Evolutionary conservation across 2,329 filamentous ascomycete genomes (phyloP).

Genomic region (Colletotrichum paranaense): DNA sequence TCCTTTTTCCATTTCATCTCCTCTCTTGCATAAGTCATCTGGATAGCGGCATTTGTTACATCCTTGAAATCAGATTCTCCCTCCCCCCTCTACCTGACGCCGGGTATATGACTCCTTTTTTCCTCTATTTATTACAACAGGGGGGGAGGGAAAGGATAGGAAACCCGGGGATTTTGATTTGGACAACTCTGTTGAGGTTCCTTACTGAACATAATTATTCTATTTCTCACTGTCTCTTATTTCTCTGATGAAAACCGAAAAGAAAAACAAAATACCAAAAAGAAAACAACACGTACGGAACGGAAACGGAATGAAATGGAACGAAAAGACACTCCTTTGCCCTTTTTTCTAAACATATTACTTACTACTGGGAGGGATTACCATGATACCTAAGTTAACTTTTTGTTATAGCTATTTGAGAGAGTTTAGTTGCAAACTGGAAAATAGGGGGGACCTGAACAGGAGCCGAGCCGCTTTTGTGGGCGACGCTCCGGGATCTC

Average conservation of each 20-base stretch:
- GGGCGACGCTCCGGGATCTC: neutral
- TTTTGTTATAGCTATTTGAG: neutral
- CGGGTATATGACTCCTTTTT: slow-evolving; percentile 42
- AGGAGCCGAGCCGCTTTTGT: neutral
- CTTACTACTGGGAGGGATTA: slow-evolving; percentile 6
- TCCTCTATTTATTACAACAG: slow-evolving; percentile 33
- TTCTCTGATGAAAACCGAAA: neutral
- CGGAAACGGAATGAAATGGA: neutral
- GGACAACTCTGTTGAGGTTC: slow-evolving; percentile 10
- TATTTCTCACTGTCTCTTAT: neutral
- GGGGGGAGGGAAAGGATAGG: slow-evolving; percentile 36
- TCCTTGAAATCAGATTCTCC: slow-evolving; percentile 36
- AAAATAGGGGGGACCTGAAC: neutral
- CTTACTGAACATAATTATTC: neutral
- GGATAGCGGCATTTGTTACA: slow-evolving; percentile 36
- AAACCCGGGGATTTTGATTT: slow-evolving; percentile 20
- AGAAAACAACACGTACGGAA: neutral
- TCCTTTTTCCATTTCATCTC: slow-evolving; percentile 37
- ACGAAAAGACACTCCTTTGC: neutral
- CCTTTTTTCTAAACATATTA: neutral
- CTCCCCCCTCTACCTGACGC: slow-evolving; percentile 36
- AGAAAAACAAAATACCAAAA: neutral
- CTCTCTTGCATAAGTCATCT: slow-evolving; percentile 33
- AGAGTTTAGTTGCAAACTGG: slow-evolving; percentile 7
- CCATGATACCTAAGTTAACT: slow-evolving; percentile 31